Evolutionary conservation across 371 early-diverging fungal genomes (phyloP).

Genomic region (Mucor indicus): DNA sequence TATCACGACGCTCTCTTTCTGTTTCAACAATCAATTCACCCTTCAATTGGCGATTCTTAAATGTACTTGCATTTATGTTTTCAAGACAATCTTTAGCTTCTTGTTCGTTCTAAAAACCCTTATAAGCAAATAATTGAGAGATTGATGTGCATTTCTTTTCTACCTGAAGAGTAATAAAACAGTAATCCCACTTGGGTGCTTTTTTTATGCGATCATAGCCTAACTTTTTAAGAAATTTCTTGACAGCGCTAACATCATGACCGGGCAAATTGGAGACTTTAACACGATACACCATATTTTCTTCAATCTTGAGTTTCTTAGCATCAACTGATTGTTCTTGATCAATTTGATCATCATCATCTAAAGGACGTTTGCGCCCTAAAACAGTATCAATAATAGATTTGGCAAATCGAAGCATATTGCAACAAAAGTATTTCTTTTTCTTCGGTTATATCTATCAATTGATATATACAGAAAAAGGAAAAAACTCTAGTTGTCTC

Average conservation of each 20-base stretch:
- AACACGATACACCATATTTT: slow-evolving; percentile 24
- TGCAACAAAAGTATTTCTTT: too few species aligned
- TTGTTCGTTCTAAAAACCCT: slow-evolving; percentile 36
- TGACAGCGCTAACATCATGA: slow-evolving; percentile 19
- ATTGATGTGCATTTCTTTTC: neutral
- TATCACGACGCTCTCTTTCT: slow-evolving; percentile 22
- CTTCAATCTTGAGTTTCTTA: slow-evolving; percentile 12
- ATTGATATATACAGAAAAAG: too few species aligned
- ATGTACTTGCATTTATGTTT: slow-evolving; percentile 31
- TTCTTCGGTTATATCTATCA: too few species aligned
- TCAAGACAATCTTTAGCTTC: slow-evolving; percentile 32
- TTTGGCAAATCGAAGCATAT: slow-evolving; percentile 19
- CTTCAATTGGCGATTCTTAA: slow-evolving; percentile 34
- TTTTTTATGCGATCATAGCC: slow-evolving; percentile 41
- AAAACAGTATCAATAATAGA: slow-evolving; percentile 18
- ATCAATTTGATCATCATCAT: slow-evolving; percentile 5
- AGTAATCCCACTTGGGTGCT: slow-evolving; percentile 46
- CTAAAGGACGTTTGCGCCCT: slow-evolving; percentile 18
- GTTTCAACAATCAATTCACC: slow-evolving; percentile 25
- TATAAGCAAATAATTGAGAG: neutral
- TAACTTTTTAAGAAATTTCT: slow-evolving; percentile 22
- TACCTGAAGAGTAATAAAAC: slow-evolving; percentile 44
- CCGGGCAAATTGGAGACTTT: slow-evolving; percentile 36
- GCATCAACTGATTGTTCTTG: neutral
- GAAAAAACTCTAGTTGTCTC: too few species aligned